These are phyloP conservation scores for Colletotrichum lupini DNA, from an alignment of 2,329 filamentous ascomycete species.

Conservation along the genomic window DNA sequence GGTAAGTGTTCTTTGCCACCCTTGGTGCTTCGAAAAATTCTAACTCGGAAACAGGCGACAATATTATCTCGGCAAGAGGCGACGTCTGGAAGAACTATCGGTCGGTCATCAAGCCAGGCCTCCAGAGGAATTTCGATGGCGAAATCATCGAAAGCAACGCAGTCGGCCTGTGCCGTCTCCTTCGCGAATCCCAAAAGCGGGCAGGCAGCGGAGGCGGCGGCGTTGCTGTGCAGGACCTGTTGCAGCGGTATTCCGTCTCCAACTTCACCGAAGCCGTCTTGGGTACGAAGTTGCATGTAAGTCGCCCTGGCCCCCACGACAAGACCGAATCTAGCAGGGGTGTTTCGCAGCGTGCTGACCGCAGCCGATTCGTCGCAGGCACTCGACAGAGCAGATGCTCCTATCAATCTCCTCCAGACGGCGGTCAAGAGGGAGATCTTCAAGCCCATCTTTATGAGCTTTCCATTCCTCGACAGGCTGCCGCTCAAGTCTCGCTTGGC, in stretches of 20 bases:
- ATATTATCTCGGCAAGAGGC: conserved; percentile 52
- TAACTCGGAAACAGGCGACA: conserved; percentile 44
- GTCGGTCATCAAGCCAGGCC: conserved; percentile 48
- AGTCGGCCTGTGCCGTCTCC: conserved; percentile 40
- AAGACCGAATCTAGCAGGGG: neutral
- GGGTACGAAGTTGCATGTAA: conserved; percentile 40
- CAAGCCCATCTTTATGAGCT: conserved; percentile 47
- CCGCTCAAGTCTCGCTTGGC: conserved; percentile 41
- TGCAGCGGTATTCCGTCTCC: conserved; percentile 50
- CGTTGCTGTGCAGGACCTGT: conserved; percentile 44
- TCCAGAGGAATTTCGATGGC: conserved; percentile 43
- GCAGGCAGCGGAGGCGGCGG: conserved; percentile 37
- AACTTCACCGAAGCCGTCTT: conserved; percentile 47
- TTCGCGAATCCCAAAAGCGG: conserved; percentile 43
- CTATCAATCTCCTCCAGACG: conserved; percentile 40
- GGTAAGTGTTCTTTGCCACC: neutral
- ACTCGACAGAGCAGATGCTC: conserved; percentile 36
- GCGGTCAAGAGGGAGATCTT: conserved; percentile 47
- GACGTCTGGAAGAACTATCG: conserved; percentile 49
- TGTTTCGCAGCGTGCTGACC: conserved; percentile 8
- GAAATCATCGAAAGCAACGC: conserved; percentile 40
- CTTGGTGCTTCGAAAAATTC: neutral
- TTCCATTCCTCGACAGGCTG: conserved; percentile 44
- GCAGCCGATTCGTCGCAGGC: conserved; percentile 36
- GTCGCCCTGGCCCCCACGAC: conserved; percentile 14